Conservation (phyloP, 805 yeast genomes). For the Henningerozyma blattae region DNA sequence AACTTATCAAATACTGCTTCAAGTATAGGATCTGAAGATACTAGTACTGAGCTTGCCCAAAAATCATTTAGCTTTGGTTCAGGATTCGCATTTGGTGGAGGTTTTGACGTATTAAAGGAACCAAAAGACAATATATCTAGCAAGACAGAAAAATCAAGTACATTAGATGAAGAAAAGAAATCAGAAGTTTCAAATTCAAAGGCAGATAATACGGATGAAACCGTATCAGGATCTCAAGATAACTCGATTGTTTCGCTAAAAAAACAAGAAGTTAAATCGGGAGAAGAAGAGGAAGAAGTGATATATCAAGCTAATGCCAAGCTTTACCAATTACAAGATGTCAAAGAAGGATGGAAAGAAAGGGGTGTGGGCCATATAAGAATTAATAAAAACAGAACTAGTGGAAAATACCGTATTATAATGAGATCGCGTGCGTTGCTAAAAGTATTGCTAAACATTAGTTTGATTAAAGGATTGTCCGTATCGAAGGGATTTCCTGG, state of each 20-base stretch:
- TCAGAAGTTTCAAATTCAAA: constrained; percentile 9
- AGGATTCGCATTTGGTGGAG: constrained; percentile 32
- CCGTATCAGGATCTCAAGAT: constrained; percentile 22
- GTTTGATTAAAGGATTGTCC: constrained; percentile 49
- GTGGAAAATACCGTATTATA: constrained; percentile 51
- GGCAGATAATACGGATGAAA: constrained; percentile 12
- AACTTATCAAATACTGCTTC: constrained; percentile 9
- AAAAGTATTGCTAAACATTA: constrained; percentile 69
- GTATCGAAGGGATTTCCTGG: constrained; percentile 74
- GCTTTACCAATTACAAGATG: constrained; percentile 58
- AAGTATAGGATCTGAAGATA: constrained; percentile 2
- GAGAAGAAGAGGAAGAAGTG: constrained; percentile 78
- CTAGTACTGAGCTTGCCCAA: constrained; percentile 2
- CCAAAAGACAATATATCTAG: constrained; percentile 3
- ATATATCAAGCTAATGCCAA: constrained; percentile 63
- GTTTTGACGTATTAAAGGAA: constrained; percentile 18
- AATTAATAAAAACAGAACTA: constrained; percentile 39
- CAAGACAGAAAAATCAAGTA: constrained; percentile 5
- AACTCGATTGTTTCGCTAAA: constrained; percentile 37
- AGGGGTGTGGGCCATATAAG: constrained; percentile 86
- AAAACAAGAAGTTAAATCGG: constrained; percentile 57
- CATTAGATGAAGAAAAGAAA: constrained; percentile 3
- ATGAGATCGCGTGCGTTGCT: constrained; percentile 87
- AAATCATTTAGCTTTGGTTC: constrained; percentile 32
- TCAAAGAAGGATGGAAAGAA: constrained; percentile 86